phyloP scores from a whole-genome alignment of 164 flowering plant species.

The Protea cynaroides region DNA sequence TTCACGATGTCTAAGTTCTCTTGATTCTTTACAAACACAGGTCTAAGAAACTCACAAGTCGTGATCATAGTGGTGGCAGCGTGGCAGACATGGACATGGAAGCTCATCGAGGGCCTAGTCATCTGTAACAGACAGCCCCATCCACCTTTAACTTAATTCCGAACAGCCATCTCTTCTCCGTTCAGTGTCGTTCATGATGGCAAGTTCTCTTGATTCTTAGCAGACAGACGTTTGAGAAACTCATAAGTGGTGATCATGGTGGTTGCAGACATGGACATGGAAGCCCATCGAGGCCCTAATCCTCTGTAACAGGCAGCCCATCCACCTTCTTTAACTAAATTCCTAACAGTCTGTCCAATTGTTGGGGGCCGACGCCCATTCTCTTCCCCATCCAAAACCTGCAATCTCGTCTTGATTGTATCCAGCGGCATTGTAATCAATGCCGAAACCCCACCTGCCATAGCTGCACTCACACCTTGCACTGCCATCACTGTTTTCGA shows the following conservation, averaged over 20 bases:
- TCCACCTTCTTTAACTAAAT: constrained; percentile 68
- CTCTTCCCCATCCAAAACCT: constrained; percentile 70
- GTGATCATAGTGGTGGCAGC: constrained; percentile 89
- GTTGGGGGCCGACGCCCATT: constrained; percentile 38
- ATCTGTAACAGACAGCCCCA: constrained; percentile 70
- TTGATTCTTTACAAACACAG: constrained; percentile 57
- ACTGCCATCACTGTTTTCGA: constrained; percentile 52
- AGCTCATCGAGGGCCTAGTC: constrained; percentile 80
- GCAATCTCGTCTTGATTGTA: constrained; percentile 80
- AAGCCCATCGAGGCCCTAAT: constrained; percentile 78
- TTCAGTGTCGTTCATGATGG: no score
- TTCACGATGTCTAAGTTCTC: no score
- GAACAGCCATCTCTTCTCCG: constrained; percentile 45
- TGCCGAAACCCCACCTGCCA: constrained; percentile 87
- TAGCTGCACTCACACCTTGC: constrained; percentile 71
- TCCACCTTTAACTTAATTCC: constrained; percentile 61
- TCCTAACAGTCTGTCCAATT: constrained; percentile 42
- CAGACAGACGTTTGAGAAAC: constrained; percentile 61
- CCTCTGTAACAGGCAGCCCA: constrained; percentile 76
- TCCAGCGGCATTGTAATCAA: constrained; percentile 86
- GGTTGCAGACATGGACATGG: constrained; percentile 78
- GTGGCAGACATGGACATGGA: constrained; percentile 82
- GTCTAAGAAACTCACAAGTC: constrained; percentile 71
- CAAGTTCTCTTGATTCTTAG: constrained; percentile 47
- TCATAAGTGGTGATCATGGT: constrained; percentile 90